A percentile compares a stretch with the other conserved stretches of the same genome.
Conservation (phyloP, 495 filamentous ascomycete species). For the Beverwykella pulmonaria region DNA sequence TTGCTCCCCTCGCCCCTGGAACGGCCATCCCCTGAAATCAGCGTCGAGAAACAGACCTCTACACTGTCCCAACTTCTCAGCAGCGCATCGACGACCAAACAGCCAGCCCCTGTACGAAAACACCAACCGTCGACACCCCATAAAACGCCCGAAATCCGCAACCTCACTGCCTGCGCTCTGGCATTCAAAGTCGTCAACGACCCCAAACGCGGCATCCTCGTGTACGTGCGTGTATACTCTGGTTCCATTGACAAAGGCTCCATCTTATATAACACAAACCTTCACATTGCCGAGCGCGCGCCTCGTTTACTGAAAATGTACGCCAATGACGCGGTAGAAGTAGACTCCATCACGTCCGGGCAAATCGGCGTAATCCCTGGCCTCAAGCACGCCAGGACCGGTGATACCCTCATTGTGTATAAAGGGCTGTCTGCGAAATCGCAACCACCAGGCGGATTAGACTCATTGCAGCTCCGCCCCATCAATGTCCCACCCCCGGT, state of each 20-base stretch:
- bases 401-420: constrained; percentile 85
- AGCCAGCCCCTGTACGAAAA: constrained; percentile 38
- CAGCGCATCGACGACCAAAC: constrained; percentile 45
- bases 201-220: constrained; percentile 78
- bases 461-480: constrained; percentile 79
- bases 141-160: constrained; percentile 50
- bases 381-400: constrained; percentile 86
- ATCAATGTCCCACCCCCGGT: constrained; percentile 91
- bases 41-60: constrained; percentile 58
- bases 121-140: constrained; percentile 41
- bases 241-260: constrained; percentile 74
- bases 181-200: constrained; percentile 98
- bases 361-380: constrained; percentile 97
- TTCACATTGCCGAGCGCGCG: constrained; percentile 78
- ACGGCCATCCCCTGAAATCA: constrained; percentile 75
- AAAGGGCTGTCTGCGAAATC: constrained; percentile 60
- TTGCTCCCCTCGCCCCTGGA: constrained; percentile 84
- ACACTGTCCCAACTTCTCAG: constrained; percentile 57
- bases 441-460: constrained; percentile 67
- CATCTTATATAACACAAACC: constrained; percentile 83
- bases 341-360: constrained; percentile 75
- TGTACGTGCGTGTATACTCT: constrained; percentile 91
- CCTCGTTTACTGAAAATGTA: constrained; percentile 88
- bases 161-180: constrained; percentile 74
- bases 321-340: constrained; percentile 82